Evolutionary conservation across 148 eudicot genomes (phyloP).

Genomic region (Rheum nobile): DNA sequence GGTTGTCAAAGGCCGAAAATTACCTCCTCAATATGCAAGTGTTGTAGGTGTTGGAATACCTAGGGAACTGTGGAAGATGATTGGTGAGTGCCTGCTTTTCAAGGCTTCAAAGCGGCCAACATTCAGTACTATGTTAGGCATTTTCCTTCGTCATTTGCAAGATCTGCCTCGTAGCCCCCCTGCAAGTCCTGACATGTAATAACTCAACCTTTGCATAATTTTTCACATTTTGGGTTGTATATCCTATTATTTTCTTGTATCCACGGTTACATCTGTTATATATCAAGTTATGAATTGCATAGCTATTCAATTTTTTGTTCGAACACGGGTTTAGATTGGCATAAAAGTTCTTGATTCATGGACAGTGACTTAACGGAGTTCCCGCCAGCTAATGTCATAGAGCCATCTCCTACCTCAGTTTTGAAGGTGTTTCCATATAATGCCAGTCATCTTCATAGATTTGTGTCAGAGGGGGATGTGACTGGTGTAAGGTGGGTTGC

Average conservation of each 20-base stretch:
- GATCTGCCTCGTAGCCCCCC: slow-evolving; percentile 84
- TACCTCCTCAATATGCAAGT: slow-evolving; percentile 97
- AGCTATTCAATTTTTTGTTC: neutral
- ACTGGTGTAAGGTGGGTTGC: slow-evolving; percentile 64
- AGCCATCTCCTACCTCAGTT: slow-evolving; percentile 39
- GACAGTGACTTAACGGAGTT: slow-evolving; percentile 43
- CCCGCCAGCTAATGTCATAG: slow-evolving; percentile 35
- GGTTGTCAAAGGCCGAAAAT: slow-evolving; percentile 70
- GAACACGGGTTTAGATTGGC: neutral
- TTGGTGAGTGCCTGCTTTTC: slow-evolving; percentile 89
- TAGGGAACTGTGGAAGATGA: slow-evolving; percentile 93
- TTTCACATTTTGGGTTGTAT: neutral
- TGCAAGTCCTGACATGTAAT: slow-evolving; percentile 83
- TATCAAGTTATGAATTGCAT: neutral
- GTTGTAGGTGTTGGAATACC: slow-evolving; percentile 98
- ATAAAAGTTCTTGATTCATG: slow-evolving; percentile 7
- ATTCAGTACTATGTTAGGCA: slow-evolving; percentile 78
- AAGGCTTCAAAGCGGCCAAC: slow-evolving; percentile 82
- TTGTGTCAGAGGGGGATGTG: slow-evolving; percentile 75
- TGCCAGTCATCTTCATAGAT: slow-evolving; percentile 55
- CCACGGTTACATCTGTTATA: neutral
- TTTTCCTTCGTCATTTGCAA: slow-evolving; percentile 85
- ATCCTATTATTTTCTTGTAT: neutral
- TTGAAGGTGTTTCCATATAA: slow-evolving; percentile 46
- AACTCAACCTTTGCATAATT: neutral